Base-by-base conservation (phyloP, 768 basidiomycete species). In the Lactifluus subvellereus region DNA sequence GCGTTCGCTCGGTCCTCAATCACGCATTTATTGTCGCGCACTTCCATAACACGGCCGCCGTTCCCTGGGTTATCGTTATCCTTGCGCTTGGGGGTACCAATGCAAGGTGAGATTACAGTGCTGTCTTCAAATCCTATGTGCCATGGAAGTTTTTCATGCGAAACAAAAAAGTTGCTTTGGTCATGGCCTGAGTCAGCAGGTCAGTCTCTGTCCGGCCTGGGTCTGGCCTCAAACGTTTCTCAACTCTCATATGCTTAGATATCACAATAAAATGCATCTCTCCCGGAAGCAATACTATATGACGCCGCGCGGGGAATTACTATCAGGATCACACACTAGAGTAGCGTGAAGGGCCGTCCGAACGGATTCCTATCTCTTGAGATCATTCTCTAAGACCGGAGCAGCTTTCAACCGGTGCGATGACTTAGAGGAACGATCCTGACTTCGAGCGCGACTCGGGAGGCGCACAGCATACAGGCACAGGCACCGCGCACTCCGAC, bases 391-490 rank as follows among this genome's bases (percentile, higher is more conserved):
- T 40, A 13, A 40, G 4, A 13, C 38, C 38, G 5, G 38, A 2
- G 35, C 35, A 9, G 18, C 9, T n/a, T n/a, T 9, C 6, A n/a
- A 43, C 18, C 9, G 40, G 40, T 40, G 10, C 40, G 14, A 40
- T 40, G 40, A 40, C 11, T 40, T 5, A 40, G 4, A 40, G 10
- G 40, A 40, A 13, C 5, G 40, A 11, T 11, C 3, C 9, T 14
- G 14, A 14, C 40, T 1, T 40, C 20, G n/a, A 20, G n/a, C 10
- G 9, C 45, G 2, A 6, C n/a, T 18, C 42, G 9, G 49, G 22
- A 7, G 38, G n/a, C 37, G 61, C 56, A 57, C 62, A 54, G 57
- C 57, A 54, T 38, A n/a, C 37, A 59, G 57, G 62, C 62, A 63
- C 62, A 64, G 57, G 62, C 57, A 64, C 62, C 8, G 32, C 43